These are phyloP conservation scores for Pyrenochaeta sp. DNA, from an alignment of 2,329 filamentous ascomycete genomes.

Conservation along the genomic window DNA sequence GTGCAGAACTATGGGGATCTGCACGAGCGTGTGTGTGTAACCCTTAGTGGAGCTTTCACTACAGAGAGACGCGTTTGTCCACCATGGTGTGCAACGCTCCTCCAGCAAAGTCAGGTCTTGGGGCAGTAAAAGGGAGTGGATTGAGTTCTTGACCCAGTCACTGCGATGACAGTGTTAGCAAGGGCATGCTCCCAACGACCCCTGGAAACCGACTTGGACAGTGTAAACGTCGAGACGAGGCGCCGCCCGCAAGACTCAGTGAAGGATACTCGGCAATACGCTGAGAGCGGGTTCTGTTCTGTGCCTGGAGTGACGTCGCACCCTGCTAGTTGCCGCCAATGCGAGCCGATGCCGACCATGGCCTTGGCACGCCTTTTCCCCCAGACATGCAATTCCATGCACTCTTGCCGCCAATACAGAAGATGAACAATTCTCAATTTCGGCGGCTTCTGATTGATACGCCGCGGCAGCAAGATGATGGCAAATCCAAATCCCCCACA, in stretches of 20 bases:
- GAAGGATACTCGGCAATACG: neutral
- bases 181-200: too few species aligned
- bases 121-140: too few species aligned
- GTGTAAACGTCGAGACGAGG: too few species aligned
- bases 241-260: too few species aligned
- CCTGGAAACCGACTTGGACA: too few species aligned
- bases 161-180: neutral
- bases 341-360: neutral
- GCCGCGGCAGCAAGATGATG: constrained; percentile 49
- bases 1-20: constrained; percentile 8
- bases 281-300: neutral
- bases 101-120: too few species aligned
- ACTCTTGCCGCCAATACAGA: constrained; percentile 9
- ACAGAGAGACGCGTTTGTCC: neutral
- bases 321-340: constrained; percentile 3
- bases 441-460: constrained; percentile 72
- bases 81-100: neutral
- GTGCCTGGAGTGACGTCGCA: constrained; percentile 6
- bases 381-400: neutral
- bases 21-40: constrained; percentile 7
- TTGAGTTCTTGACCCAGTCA: neutral
- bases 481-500: constrained; percentile 30
- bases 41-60: neutral
- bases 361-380: neutral
- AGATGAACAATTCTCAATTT: constrained; percentile 97